Base-by-base conservation (phyloP, 75 land plant genomes). In the Picea sitchensis region DNA sequence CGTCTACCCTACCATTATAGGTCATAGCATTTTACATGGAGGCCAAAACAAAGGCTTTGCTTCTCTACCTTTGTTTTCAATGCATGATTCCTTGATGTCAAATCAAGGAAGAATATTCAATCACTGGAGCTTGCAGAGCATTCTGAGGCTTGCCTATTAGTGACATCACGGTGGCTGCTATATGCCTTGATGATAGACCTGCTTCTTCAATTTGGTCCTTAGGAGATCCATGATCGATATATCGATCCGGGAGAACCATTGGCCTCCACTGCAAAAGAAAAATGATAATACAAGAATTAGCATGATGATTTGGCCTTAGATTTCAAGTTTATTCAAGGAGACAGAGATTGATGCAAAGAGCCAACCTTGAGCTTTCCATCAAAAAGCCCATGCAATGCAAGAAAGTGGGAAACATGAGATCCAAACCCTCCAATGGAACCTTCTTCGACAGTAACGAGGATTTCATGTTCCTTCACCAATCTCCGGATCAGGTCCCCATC, bases 121-220 rank as follows among this genome's bases (percentile, higher is more conserved):
- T 38, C 38, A 69, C 0, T 71, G 11, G 23, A 71, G 21, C 18
- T 71, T 71, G 73, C 12, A 92, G 79, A 34, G 90, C 93, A 82
- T 87, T 93, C 26, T 83, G 81, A 5, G 83, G 80, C 82, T 73
- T 87, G 1, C 93, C 91, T 68, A 93, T 7, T 5, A 91, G 81
- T 14, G 86, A 75, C 68, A 91, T 15, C 14, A 89, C 88, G 4
- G 95, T 91, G 12, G 93, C 95, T 23, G 91, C 87, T 17, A 93
- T 91, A 71, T 84, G 86, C 32, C 23, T 65, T 1, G 82, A 62
- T 32, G 81, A 75, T 17, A 89, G 68, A 4, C 88, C 86, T 1
- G 91, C 86, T 54, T 82, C 86, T 67, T 73, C 86, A 4, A 82
- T 81, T 76, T 86, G 90, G 17, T 86, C 88, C 23, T 60, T 56